phyloP scores from a whole-genome alignment of 306 rosid species.

The Rosa multiflora region DNA sequence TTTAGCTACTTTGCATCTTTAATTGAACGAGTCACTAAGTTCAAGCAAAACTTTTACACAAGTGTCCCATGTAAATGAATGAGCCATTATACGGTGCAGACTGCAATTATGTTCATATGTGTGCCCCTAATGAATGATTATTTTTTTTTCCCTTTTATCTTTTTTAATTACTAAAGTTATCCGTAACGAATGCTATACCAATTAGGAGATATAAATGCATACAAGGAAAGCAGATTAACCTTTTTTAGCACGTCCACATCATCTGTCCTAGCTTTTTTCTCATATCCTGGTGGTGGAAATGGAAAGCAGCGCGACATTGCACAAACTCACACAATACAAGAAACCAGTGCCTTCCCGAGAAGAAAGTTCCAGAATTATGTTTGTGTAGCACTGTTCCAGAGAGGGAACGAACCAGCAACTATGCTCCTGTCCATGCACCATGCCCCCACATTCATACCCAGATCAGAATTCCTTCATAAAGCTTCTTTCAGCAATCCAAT shows the following conservation, averaged over 20 bases:
- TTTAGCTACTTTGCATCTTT: neutral
- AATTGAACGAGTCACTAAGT: neutral
- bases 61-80: conserved; percentile 6
- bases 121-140: neutral
- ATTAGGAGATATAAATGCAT: conserved; percentile 23
- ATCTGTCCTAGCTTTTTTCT: conserved; percentile 67
- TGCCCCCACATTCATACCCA: conserved; percentile 85
- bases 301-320: conserved; percentile 99
- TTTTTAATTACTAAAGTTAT: neutral
- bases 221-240: conserved; percentile 52
- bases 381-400: conserved; percentile 52
- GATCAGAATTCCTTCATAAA: conserved; percentile 57
- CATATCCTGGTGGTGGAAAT: conserved; percentile 93
- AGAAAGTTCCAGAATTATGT: conserved; percentile 49
- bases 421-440: conserved; percentile 95
- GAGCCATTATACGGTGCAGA: conserved; percentile 5
- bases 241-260: conserved; percentile 60
- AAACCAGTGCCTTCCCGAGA: conserved; percentile 43
- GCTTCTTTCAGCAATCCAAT: conserved; percentile 42
- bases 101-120: conserved; percentile 3
- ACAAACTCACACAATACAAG: conserved; percentile 51
- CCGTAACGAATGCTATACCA: conserved; percentile 13
- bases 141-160: neutral
- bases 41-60: conserved; percentile 4
- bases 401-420: conserved; percentile 77